Evolutionary conservation across 371 early-diverging fungal genomes (phyloP), one percentile per base, ranked within the genome.

Genomic region (Syncephalastrum contaminatum): DNA sequence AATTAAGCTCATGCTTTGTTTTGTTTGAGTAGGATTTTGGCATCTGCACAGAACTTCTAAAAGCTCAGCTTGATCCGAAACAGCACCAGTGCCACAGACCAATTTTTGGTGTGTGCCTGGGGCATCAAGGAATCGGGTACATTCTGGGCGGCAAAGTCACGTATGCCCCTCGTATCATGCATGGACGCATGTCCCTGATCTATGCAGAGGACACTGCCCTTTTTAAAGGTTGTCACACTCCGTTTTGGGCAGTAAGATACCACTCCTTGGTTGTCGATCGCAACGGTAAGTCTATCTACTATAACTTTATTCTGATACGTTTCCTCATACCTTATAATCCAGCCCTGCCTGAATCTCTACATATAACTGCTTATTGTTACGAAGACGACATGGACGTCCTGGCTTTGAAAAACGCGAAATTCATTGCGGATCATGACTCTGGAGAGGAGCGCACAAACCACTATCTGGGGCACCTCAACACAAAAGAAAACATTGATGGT

Each of bases 21-120:
- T 53, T 42, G 16, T n/a, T 47, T 43, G n/a, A 47, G 58, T 47
- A 91, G 90, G 94, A 94, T 62, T 92, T 94, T 83, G 96, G 95
- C 6, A 67, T 93, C 24, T 92, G 93, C 63, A 65, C 66, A 4
- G 72, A 85, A 12, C 62, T 95, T 13, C 66, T 97, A 22, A 53
- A 73, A 27, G 66, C 82, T 18, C 80, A 80, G 56, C 48, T 66
- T 40, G 72, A 73, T 57, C 67, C 64, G 25, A n/a, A 7, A 6
- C 63, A 65, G 27, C 15, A 24, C 6, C 39, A 69, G 8, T 53
- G 56, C 19, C 77, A 76, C 54, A 53, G 77, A 21, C 99, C 99
- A 2, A 77, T 98, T 10, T 84, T 99, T 53, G 99, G 99, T 46
- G 93, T 99, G 0, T 99, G 99, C 68, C 75, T 99, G 42, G 99